Base-by-base conservation (phyloP, 1,284 basidiomycete genomes). In the Sanghuangporus baumii region DNA sequence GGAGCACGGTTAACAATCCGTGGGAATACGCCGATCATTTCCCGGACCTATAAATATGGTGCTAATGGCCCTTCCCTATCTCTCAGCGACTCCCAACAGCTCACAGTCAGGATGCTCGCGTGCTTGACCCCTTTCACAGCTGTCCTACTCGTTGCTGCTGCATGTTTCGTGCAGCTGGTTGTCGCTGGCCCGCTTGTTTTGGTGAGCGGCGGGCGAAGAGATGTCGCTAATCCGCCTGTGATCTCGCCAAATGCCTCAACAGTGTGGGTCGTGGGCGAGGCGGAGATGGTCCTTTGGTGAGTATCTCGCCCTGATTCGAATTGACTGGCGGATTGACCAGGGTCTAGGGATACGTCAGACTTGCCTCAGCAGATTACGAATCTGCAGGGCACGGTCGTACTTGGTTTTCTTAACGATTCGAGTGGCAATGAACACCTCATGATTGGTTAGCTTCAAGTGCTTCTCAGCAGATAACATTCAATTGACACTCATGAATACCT, bases 331-430 rank as follows among this genome's bases (percentile, higher is more conserved):
- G 6, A 20, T 40, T 59, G 16, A 63, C 2, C n/a, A 9, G n/a
- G 2, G 11, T 20, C 14, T 57, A 65, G 63, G 63, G 51, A 65
- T 41, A 65, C 60, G 9, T 58, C 63, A 14, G 55, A 55, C 46
- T 40, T 61, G 50, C 63, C 63, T 12, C 37, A 46, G 4, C 59
- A 61, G 40, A 65, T 65, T 16, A 65, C 60, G 47, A 62, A 60
- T 26, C 62, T 38, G 38, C 48, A 38, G 18, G 64, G 64, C 16
- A 62, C 56, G 14, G 46, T 65, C 9, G n/a, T 65, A 31, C 57
- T 65, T 40, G 64, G 64, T 26, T 65, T 65, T 52, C 14, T 65
- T 16, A 62, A 62, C 41, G 61, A 65, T 55, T 61, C 63, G 48
- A 65, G 47, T n/a, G 50, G 57, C 9, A 43, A 40, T 23, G 57